A percentile compares a stretch with the other conserved stretches of the same genome.
Evolutionary conservation across 192 early-diverging fungal genomes (phyloP).

Genomic region (Entomortierella parvispora): DNA sequence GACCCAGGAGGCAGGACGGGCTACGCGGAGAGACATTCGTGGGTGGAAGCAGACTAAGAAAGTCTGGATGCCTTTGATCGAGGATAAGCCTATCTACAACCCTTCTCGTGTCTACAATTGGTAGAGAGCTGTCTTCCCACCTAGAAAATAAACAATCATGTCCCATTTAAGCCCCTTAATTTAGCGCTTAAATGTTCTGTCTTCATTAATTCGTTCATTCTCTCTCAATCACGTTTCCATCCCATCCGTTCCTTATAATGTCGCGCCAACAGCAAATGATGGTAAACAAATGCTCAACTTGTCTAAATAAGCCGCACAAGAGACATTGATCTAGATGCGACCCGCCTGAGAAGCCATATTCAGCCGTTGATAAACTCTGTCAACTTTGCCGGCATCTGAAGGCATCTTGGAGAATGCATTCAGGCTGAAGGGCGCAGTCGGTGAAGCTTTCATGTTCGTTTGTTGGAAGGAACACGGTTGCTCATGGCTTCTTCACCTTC

Average conservation of each 20-base stretch:
- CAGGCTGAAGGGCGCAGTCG: too few species aligned
- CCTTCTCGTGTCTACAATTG: slow-evolving; percentile 79
- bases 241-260: slow-evolving; percentile 20
- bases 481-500: not conserved
- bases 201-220: not conserved
- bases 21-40: slow-evolving; percentile 62
- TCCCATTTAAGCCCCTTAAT: too few species aligned
- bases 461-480: too few species aligned
- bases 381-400: too few species aligned
- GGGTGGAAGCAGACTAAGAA: slow-evolving; percentile 75
- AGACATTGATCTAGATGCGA: too few species aligned
- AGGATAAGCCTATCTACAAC: slow-evolving; percentile 79
- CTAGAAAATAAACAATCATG: too few species aligned
- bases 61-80: slow-evolving; percentile 76
- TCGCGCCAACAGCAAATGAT: slow-evolving; percentile 54
- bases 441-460: too few species aligned
- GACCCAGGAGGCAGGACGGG: slow-evolving; percentile 36
- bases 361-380: too few species aligned
- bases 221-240: slow-evolving; percentile 2
- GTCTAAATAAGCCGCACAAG: too few species aligned
- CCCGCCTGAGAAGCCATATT: too few species aligned
- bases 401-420: too few species aligned
- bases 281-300: slow-evolving; percentile 11
- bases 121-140: too few species aligned
- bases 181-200: not conserved